Evolutionary conservation across 345 rosid genomes (phyloP).

Genomic region (Arabidopsis arenosa): DNA sequence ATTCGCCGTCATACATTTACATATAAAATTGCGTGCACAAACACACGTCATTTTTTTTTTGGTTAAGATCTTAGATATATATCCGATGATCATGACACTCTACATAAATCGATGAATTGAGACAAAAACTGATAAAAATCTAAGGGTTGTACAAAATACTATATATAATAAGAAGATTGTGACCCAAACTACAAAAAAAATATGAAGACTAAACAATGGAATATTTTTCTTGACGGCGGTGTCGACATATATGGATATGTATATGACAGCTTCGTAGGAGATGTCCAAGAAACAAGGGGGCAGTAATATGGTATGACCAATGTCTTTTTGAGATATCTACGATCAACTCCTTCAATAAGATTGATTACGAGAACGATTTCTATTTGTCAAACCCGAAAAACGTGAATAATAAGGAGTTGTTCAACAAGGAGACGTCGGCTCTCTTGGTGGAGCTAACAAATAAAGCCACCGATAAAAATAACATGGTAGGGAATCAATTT

Average conservation of each 20-base stretch:
- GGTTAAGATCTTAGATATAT: neutral
- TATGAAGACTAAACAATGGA: neutral
- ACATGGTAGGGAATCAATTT: neutral
- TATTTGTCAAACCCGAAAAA: constrained; percentile 36
- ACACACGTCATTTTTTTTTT: neutral
- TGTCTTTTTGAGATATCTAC: constrained; percentile 59
- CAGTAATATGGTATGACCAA: constrained; percentile 15
- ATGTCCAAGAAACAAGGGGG: constrained; percentile 53
- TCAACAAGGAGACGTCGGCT: constrained; percentile 45
- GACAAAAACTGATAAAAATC: too few species aligned
- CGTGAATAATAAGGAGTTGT: constrained; percentile 44
- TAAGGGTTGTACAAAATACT: too few species aligned
- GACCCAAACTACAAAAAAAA: too few species aligned
- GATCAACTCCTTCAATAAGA: constrained; percentile 45
- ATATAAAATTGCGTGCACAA: neutral
- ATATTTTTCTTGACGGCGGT: neutral
- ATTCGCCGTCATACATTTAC: neutral
- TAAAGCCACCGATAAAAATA: constrained; percentile 15
- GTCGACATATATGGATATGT: neutral
- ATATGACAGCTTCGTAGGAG: constrained; percentile 28
- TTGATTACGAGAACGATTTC: constrained; percentile 48
- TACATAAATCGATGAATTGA: neutral
- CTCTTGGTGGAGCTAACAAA: constrained; percentile 44
- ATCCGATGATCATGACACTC: neutral
- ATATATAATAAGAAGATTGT: too few species aligned